These are phyloP conservation scores for Rhodotorula sp. DNA, from an alignment of 1,284 basidiomycete genomes.

Conservation along the genomic window DNA sequence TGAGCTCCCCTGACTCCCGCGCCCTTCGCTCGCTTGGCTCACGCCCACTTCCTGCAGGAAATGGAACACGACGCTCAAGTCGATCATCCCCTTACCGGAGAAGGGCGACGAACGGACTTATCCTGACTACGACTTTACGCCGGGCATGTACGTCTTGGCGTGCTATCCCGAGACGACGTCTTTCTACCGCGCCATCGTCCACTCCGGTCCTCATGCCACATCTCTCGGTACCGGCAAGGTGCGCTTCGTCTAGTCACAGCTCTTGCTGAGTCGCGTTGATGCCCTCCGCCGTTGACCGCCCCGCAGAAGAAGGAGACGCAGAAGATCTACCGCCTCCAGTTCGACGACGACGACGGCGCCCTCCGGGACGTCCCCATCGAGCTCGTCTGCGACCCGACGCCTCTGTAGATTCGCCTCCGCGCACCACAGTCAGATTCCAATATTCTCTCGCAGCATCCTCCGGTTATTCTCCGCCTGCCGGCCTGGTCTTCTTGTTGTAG, in stretches of 20 bases:
- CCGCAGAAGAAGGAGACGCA: conserved; percentile 27
- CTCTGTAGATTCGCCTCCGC: not conserved
- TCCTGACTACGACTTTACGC: conserved; percentile 49
- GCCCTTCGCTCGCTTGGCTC: not conserved
- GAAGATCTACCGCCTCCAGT: conserved; percentile 42
- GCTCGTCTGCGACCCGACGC: conserved; percentile 33
- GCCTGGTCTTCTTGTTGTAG: not conserved
- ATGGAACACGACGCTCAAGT: conserved; percentile 52
- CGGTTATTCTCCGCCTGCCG: not conserved
- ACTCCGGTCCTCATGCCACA: conserved; percentile 30
- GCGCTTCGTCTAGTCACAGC: not conserved
- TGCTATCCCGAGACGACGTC: conserved; percentile 56
- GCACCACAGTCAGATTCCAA: not conserved
- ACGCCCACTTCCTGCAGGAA: conserved; percentile 37
- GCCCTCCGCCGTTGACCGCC: not conserved
- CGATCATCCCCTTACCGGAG: conserved; percentile 54
- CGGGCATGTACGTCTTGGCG: conserved; percentile 51
- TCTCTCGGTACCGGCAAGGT: conserved; percentile 36
- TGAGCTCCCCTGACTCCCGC: not conserved
- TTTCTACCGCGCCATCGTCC: conserved; percentile 53
- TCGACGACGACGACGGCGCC: conserved; percentile 44
- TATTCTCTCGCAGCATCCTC: not conserved
- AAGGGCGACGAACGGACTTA: conserved; percentile 47
- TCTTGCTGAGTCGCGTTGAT: not conserved
- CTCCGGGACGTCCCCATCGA: conserved; percentile 34